Percentiles rank a stretch among this genome's conserved stretches.
These are phyloP conservation scores for Hemileccinum rubropunctum DNA, from an alignment of 768 basidiomycete genomes.

Conservation along the genomic window DNA sequence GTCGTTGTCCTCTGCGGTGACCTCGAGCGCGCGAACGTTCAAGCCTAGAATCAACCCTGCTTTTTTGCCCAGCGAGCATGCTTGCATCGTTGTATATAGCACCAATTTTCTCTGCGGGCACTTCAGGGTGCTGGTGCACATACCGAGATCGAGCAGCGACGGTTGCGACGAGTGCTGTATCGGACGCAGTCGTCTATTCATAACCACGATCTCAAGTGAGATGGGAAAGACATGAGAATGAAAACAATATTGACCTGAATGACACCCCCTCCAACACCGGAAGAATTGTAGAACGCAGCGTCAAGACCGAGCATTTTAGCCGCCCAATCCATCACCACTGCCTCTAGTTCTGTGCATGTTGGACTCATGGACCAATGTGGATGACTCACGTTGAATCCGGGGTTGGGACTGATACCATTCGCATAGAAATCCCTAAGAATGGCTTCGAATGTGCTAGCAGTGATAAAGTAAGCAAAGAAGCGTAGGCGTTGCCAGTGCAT, in stretches of 20 bases:
- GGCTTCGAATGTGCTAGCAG: constrained; percentile 73
- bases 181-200: constrained; percentile 77
- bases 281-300: constrained; percentile 59
- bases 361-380: constrained; percentile 46
- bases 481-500: constrained; percentile 92
- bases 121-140: constrained; percentile 45
- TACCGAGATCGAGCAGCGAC: constrained; percentile 77
- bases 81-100: constrained; percentile 88
- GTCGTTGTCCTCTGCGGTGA: constrained; percentile 60
- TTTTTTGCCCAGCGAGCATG: constrained; percentile 80
- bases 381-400: constrained; percentile 76
- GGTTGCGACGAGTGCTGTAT: constrained; percentile 69
- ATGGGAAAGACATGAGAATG: background rate
- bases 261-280: constrained; percentile 75
- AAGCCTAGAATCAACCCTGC: constrained; percentile 82
- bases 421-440: constrained; percentile 85
- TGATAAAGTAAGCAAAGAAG: constrained; percentile 88
- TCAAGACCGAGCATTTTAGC: constrained; percentile 77
- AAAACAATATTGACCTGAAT: constrained; percentile 55
- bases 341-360: constrained; percentile 89
- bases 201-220: background rate
- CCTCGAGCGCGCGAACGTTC: constrained; percentile 65
- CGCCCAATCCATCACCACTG: constrained; percentile 88
- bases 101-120: constrained; percentile 59
- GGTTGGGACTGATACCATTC: constrained; percentile 65